phyloP scores from a whole-genome alignment of 805 yeast species.

The Nematodospora valgi region DNA sequence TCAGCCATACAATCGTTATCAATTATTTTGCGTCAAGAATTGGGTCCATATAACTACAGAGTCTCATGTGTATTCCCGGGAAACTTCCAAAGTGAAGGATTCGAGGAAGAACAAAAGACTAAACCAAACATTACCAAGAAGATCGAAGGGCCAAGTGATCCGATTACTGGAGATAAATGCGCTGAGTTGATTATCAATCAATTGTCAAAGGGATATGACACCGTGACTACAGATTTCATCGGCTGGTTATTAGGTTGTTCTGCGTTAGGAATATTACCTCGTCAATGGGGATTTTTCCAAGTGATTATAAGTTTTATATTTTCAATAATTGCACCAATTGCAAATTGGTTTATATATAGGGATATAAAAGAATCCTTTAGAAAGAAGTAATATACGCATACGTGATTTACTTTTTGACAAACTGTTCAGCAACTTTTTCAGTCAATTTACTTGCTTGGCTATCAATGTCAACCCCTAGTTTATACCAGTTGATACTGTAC shows the following conservation, averaged over 20 bases:
- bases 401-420: conserved; percentile 9
- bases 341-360: conserved; percentile 45
- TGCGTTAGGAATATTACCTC: conserved; percentile 67
- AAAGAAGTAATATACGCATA: conserved; percentile 2
- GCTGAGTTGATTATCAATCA: conserved; percentile 55
- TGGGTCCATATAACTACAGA: conserved; percentile 59
- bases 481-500: conserved; percentile 51
- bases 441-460: conserved; percentile 26
- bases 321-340: conserved; percentile 51
- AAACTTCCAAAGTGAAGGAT: conserved; percentile 88
- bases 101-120: conserved; percentile 68
- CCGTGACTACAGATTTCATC: conserved; percentile 75
- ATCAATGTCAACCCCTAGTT: conserved; percentile 34
- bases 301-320: conserved; percentile 32
- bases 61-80: conserved; percentile 85
- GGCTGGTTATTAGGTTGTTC: conserved; percentile 77
- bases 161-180: conserved; percentile 66
- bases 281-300: conserved; percentile 52
- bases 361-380: conserved; percentile 52
- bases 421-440: conserved; percentile 18
- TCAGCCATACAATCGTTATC: conserved; percentile 77
- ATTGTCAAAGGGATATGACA: conserved; percentile 63
- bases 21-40: conserved; percentile 78
- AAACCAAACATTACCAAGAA: conserved; percentile 80
- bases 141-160: conserved; percentile 81